Base-by-base conservation (phyloP, 805 yeast genomes). In the Torulaspora delbrueckii region DNA sequence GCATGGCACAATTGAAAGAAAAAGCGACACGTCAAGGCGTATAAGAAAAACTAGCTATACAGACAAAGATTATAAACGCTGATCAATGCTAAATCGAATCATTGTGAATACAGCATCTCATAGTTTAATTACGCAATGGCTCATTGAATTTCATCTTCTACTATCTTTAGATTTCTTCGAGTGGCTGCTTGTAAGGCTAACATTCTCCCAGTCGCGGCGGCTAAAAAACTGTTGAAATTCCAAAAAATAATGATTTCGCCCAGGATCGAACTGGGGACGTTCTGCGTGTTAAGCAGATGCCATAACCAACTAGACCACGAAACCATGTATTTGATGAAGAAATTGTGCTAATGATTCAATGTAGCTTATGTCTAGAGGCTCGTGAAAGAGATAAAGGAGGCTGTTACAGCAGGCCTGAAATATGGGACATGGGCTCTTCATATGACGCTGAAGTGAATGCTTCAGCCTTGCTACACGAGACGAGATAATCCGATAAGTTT, bases 181-280 rank as follows among this genome's bases (percentile, higher is more conserved):
- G 9, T 30, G 33, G 33, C 33, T 30, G 33, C 33, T n/a, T 30
- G 12, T 14, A 16, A 4, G 16, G 33, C 16, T 14, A 1, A 5
- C 33, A 30, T 30, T 26, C 30, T 10, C 22, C 13, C 9, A n/a
- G n/a, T 8, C 14, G 32, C 32, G 32, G 41, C 41, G 41, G 34
- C 41, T 38, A 38, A 40, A 13, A 33, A 35, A 39, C 22, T 19
- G 22, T 19, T 4, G 22, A 18, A 48, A 54, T 9, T 26, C 8
- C 12, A 58, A 62, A 71, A 74, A 73, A 65, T 62, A 65, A 58
- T 90, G 97, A 88, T 84, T 87, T 82, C 84, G 90, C 97, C 97
- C 97, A 90, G 97, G 97, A 88, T 91, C 96, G 97, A 91, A 91
- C 98, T 89, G 97, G 97, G 96, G 97, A 91, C 97, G 90, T 86